phyloP scores from a whole-genome alignment of 768 basidiomycete species.

The Collybiopsis confluens region DNA sequence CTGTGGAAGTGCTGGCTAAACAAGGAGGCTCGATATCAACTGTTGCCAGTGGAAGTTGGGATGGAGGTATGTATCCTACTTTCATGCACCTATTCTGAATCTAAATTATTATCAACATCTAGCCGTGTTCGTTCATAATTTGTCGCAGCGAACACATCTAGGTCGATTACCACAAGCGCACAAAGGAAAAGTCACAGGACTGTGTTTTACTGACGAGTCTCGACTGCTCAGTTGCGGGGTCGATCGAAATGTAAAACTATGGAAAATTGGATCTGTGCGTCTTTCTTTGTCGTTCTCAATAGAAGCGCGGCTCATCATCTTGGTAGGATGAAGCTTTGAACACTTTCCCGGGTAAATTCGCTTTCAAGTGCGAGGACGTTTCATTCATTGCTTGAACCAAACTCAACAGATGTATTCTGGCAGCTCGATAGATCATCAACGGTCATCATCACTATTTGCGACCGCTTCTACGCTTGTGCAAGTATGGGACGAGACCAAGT shows the following conservation, averaged over 20 bases:
- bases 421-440: conserved; percentile 93
- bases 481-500: conserved; percentile 98
- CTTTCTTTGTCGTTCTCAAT: not conserved
- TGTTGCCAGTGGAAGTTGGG: conserved; percentile 91
- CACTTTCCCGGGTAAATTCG: conserved; percentile 79
- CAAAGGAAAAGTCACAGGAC: conserved; percentile 80
- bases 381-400: not conserved
- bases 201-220: conserved; percentile 66
- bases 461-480: conserved; percentile 92
- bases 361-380: conserved; percentile 71
- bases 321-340: conserved; percentile 53
- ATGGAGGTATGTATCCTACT: conserved; percentile 68
- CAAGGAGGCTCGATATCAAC: conserved; percentile 69
- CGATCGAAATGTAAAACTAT: conserved; percentile 79
- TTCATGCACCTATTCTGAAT: not conserved
- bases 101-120: not conserved
- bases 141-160: conserved; percentile 52
- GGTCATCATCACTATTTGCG: conserved; percentile 84
- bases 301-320: no score
- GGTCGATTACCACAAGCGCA: conserved; percentile 67
- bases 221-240: conserved; percentile 76
- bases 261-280: conserved; percentile 49
- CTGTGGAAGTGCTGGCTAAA: conserved; percentile 80
- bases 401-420: not conserved
- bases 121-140: conserved; percentile 87